Percentiles rank a stretch among this genome's conserved stretches.
These are phyloP conservation scores for Corylus heterophylla DNA, from an alignment of 306 rosid genomes.

Conservation along the genomic window DNA sequence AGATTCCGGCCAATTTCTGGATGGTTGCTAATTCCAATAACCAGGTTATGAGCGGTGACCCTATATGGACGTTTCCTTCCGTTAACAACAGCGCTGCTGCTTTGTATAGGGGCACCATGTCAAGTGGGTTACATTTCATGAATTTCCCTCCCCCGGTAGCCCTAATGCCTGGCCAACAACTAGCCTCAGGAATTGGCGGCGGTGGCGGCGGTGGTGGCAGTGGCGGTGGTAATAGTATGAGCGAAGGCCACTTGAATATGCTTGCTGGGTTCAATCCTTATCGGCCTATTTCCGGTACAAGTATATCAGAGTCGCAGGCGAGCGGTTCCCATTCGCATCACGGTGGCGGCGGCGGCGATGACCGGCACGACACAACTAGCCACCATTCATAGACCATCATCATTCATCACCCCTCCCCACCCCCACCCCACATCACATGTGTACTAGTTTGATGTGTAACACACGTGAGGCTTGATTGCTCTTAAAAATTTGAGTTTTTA, in stretches of 20 bases:
- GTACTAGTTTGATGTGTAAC: constrained; percentile 64
- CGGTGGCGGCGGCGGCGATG: constrained; percentile 44
- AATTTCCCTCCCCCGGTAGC: constrained; percentile 77
- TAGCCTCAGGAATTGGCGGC: constrained; percentile 29
- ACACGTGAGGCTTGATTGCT: constrained; percentile 89
- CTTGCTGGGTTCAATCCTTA: constrained; percentile 71
- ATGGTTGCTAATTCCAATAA: constrained; percentile 73
- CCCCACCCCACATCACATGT: constrained; percentile 37
- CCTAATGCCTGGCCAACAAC: constrained; percentile 70
- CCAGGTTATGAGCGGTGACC: constrained; percentile 87
- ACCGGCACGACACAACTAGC: constrained; percentile 60
- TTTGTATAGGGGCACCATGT: constrained; percentile 67
- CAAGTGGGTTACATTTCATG: constrained; percentile 90
- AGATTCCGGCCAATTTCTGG: constrained; percentile 82
- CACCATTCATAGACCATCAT: constrained; percentile 57
- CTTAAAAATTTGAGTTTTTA: constrained; percentile 44
- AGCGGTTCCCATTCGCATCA: constrained; percentile 79
- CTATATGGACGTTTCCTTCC: constrained; percentile 85
- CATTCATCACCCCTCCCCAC: background rate
- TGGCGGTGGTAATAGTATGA: constrained; percentile 18
- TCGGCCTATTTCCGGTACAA: constrained; percentile 40
- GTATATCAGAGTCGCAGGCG: constrained; percentile 57
- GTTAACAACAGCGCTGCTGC: constrained; percentile 52
- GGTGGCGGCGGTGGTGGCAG: constrained; percentile 21
- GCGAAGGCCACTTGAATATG: constrained; percentile 68